phyloP scores from a whole-genome alignment of 2,329 filamentous ascomycete genomes.

The Fusarium luffae region DNA sequence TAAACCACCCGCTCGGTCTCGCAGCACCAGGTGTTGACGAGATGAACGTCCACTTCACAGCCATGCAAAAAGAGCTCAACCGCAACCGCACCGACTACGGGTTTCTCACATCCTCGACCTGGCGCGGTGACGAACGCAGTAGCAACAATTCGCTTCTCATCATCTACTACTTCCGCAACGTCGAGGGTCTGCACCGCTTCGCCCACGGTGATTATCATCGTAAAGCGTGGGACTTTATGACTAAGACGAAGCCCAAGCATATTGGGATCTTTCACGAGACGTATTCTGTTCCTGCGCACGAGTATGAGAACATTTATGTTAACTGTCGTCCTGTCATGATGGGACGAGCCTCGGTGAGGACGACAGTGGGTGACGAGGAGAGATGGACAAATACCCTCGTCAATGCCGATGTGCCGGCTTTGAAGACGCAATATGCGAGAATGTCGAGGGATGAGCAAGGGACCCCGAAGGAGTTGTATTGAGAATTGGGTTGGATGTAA shows the following conservation, averaged over 20 bases:
- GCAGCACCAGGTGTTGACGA: conserved; percentile 58
- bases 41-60: conserved; percentile 52
- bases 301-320: conserved; percentile 64
- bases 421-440: conserved; percentile 52
- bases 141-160: conserved; percentile 56
- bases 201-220: conserved; percentile 62
- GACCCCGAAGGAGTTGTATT: conserved; percentile 16
- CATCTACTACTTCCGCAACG: conserved; percentile 63
- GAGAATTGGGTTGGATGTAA: background rate
- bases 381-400: conserved; percentile 52
- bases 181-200: conserved; percentile 62
- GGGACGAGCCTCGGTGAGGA: conserved; percentile 46
- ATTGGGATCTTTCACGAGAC: conserved; percentile 67
- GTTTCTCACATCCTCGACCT: conserved; percentile 58
- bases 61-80: conserved; percentile 52
- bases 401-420: conserved; percentile 44
- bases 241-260: conserved; percentile 51
- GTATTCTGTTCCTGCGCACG: conserved; percentile 56
- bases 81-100: conserved; percentile 57
- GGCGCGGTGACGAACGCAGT: conserved; percentile 51
- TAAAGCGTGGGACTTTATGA: conserved; percentile 62
- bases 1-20: conserved; percentile 62
- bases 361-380: conserved; percentile 32
- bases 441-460: conserved; percentile 46
- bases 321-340: conserved; percentile 56